Conservation (phyloP, 805 yeast species). For the Hanseniaspora valbyensis region DNA sequence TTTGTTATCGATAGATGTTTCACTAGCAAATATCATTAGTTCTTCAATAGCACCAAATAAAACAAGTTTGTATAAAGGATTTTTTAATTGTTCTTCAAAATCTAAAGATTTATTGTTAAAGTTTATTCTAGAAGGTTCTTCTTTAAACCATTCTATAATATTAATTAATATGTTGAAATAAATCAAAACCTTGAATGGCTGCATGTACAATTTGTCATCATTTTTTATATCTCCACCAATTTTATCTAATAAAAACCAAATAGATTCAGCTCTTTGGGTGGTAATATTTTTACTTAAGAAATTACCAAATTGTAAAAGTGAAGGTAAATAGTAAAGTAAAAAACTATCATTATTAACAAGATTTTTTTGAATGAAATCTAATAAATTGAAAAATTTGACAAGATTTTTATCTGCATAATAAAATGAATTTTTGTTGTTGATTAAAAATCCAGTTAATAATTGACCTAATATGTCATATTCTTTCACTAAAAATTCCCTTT, state of each 20-base stretch:
- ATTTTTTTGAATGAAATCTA: conserved; percentile 35
- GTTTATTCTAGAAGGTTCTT: conserved; percentile 30
- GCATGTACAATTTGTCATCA: conserved; percentile 34
- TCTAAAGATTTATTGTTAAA: conserved; percentile 34
- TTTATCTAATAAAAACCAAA: conserved; percentile 11
- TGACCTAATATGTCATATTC: conserved; percentile 67
- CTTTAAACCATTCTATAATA: conserved; percentile 60
- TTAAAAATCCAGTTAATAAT: conserved; percentile 43
- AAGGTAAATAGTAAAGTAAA: conserved; percentile 54
- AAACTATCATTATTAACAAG: conserved; percentile 54
- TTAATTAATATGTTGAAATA: conserved; percentile 43
- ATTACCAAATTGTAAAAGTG: conserved; percentile 32
- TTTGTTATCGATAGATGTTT: conserved; percentile 35
- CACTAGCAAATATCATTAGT: conserved; percentile 50
- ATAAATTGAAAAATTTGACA: conserved; percentile 27
- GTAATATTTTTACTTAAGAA: conserved; percentile 33
- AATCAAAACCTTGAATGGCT: conserved; percentile 41
- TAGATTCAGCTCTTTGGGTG: conserved; percentile 15
- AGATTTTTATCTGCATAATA: conserved; percentile 4
- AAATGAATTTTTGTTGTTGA: conserved; percentile 20
- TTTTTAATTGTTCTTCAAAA: conserved; percentile 45
- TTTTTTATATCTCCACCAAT: conserved; percentile 16
- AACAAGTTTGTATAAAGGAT: conserved; percentile 48
- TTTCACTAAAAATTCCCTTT: conserved; percentile 49
- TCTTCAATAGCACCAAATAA: conserved; percentile 63